Base-by-base conservation (phyloP, 768 basidiomycete genomes). In the Calvatia gigantea region DNA sequence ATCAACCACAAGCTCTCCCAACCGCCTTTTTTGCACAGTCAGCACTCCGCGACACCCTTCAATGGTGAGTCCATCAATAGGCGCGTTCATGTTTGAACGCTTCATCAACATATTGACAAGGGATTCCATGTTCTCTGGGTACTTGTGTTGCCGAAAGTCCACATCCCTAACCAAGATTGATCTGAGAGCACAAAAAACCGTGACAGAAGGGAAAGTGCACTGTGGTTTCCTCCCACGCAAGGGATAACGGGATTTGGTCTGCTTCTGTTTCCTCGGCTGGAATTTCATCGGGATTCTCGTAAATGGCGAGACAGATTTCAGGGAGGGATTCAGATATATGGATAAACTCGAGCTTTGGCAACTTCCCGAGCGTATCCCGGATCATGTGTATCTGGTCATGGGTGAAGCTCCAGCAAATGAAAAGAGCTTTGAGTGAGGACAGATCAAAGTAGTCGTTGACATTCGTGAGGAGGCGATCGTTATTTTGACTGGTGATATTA, bases 1-100 rank as follows among this genome's bases (percentile, higher is more conserved):
- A 23, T 55, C 44, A 47, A 47, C 38, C 8, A 55, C 54, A 29
- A 55, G 19, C 17, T 48, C 45, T 38, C 33, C 54, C 25, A 55
- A 39, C 25, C 17, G 45, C 35, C 46, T 35, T 28, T 38, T 29
- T 25, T 47, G 54, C 35, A 27, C 17, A 8, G n/a, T 14, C 15
- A 44, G 28, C 6, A 55, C n/a, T n/a, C 54, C 45, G 2, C 7
- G 9, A 38, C 54, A 47, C 1, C 23, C n/a, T 1, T 47, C 45
- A 14, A 55, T 12, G 11, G 39, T 12, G 11, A 55, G 19, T 12
- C 41, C 2, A 7, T 55, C 43, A 39, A 55, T 55, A 14, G 54
- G 54, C 9, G 45, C 45, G 14, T 47, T 41, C 35, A 46, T 47
- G 12, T 55, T 25, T 6, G 37, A 47, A 11, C 54, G 54, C 17